Evolutionary conservation across 2,329 filamentous ascomycete genomes (phyloP).

Genomic region (Aphanocladium album): DNA sequence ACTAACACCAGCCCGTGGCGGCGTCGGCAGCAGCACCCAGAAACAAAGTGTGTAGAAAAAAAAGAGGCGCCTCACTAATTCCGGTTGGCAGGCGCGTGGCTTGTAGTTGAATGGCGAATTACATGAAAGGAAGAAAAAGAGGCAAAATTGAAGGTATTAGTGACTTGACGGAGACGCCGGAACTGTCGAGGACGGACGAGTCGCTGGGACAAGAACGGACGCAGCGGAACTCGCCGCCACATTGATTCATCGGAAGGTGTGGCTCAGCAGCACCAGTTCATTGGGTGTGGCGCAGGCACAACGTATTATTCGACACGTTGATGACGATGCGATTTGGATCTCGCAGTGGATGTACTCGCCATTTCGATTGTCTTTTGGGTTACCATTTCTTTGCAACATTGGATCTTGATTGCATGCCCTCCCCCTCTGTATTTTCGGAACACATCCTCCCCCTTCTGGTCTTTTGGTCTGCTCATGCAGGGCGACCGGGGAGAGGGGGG

Average conservation of each 20-base stretch:
- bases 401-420: no score
- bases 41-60: background rate
- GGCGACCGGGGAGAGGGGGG: background rate
- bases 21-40: background rate
- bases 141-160: background rate
- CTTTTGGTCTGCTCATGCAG: no score
- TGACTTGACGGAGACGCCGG: background rate
- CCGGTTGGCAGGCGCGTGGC: background rate
- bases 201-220: background rate
- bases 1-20: background rate
- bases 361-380: no score
- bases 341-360: no score
- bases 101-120: background rate
- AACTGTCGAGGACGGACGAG: background rate
- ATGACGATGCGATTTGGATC: background rate
- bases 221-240: background rate
- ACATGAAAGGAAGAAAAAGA: background rate
- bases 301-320: background rate
- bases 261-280: background rate
- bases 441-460: no score
- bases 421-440: no score
- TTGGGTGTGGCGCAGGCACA: constrained; percentile 3
- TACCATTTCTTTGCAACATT: no score
- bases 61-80: background rate
- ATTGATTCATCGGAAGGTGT: background rate